Evolutionary conservation across 2,329 filamentous ascomycete species (phyloP), one percentile per base, ranked within the genome.

Genomic region (Epichloe gansuensis): DNA sequence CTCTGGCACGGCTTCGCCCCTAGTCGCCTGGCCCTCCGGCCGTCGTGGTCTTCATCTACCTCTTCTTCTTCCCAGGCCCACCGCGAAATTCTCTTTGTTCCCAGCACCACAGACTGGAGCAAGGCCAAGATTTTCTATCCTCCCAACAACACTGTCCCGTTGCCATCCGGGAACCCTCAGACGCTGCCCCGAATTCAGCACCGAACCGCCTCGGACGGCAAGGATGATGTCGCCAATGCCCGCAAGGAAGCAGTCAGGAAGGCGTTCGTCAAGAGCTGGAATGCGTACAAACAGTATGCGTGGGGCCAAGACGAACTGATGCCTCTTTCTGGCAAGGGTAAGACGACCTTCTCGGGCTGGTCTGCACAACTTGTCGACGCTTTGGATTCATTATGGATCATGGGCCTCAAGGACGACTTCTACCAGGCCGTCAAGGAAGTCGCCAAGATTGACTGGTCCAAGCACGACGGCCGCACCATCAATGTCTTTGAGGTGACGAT

Each of bases 401-500:
- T 82, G 74, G 78, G 70, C 13, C 59, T 82, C 56, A 69, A 74
- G 45, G 68, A 74, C 11, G 80, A 83, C 51, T 81, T 82, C 56
- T 62, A 67, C 45, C 61, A 70, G 50, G 78, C 79, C 3, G 71
- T 81, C 27, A 56, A 61, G 50, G 58, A 66, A 43, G 67, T 74
- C n/a, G 71, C 70, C 41, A 64, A 69, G 34, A 78, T 82, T 55
- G 75, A 82, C 62, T 82, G 79, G 65, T 67, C 69, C 15, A 74
- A 71, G 7, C 74, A 74, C 3, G 64, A 61, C 3, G 63, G 67
- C 35, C 59, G 65, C 2, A 67, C 42, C 17, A 74, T 82, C 58
- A 81, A 74, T 50, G 57, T 78, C n/a, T 84, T 84, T 56, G 81
- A 84, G 61, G 82, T 80, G 7, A 82, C 76, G 31, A 78, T 79